These are phyloP conservation scores for Cercophora scortea DNA, from an alignment of 495 filamentous ascomycete species.

Conservation along the genomic window DNA sequence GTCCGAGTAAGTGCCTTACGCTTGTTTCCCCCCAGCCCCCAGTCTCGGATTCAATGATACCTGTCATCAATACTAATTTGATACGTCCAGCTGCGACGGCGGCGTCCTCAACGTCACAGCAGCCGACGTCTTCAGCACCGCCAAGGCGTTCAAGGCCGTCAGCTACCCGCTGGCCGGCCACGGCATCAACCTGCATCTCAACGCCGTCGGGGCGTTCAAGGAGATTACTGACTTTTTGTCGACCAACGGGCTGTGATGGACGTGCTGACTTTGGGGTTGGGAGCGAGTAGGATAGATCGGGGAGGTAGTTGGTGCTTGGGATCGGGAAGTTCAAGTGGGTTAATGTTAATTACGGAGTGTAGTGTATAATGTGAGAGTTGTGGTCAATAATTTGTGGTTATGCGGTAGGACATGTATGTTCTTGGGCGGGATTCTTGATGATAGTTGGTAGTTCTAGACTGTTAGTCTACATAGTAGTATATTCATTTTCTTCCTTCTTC, in stretches of 20 bases:
- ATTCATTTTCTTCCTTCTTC: too few relatives aligned
- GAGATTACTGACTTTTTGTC: slow-evolving; percentile 23
- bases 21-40: not conserved
- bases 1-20: slow-evolving; percentile 14
- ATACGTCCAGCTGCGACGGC: slow-evolving; percentile 14
- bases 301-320: too few relatives aligned
- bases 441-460: too few relatives aligned
- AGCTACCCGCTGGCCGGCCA: slow-evolving; percentile 18
- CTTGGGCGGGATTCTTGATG: too few relatives aligned
- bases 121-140: slow-evolving; percentile 5
- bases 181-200: slow-evolving; percentile 17
- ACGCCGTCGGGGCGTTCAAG: slow-evolving; percentile 21
- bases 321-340: not conserved
- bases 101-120: slow-evolving; percentile 6
- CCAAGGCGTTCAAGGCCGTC: slow-evolving; percentile 15
- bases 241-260: not conserved
- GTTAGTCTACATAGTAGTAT: too few relatives aligned
- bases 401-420: too few relatives aligned
- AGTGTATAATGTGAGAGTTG: too few relatives aligned
- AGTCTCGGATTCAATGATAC: not conserved
- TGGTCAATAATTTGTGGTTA: too few relatives aligned
- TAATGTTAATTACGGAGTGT: not conserved
- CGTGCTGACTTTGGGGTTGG: not conserved
- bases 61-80: not conserved
- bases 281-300: too few relatives aligned